phyloP scores from a whole-genome alignment of 306 rosid genomes.

The Quercus berberidifolia region DNA sequence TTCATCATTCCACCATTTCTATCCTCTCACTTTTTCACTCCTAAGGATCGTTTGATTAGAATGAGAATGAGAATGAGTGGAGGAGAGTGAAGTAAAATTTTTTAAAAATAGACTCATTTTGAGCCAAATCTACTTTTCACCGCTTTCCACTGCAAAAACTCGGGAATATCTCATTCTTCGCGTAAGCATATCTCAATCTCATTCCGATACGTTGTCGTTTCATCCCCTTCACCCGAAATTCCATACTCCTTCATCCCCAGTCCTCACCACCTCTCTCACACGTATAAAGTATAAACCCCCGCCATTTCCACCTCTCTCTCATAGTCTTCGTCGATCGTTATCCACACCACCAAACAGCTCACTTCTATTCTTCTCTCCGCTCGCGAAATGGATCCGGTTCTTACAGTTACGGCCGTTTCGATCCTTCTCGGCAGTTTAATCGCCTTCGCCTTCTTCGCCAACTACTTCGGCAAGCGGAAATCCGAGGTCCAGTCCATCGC shows the following conservation, averaged over 20 bases:
- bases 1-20: too few relatives aligned
- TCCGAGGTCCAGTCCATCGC: constrained; percentile 75
- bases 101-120: too few relatives aligned
- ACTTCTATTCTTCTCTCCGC: background rate
- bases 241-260: background rate
- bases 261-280: too few relatives aligned
- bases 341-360: background rate
- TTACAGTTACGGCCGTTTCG: constrained; percentile 47
- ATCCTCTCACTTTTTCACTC: accelerated
- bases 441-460: constrained; percentile 54
- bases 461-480: constrained; percentile 65
- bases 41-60: too few relatives aligned
- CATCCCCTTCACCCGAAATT: too few relatives aligned
- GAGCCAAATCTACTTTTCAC: too few relatives aligned
- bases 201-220: too few relatives aligned
- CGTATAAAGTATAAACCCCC: background rate
- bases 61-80: accelerated
- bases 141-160: too few relatives aligned
- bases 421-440: constrained; percentile 69
- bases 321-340: background rate
- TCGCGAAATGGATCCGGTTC: constrained; percentile 57
- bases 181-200: too few relatives aligned
- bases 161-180: too few relatives aligned
- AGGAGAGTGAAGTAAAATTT: too few relatives aligned
- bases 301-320: background rate